A percentile compares a stretch with the other conserved stretches of the same genome.
Evolutionary conservation across 2,329 filamentous ascomycete species (phyloP).

Genomic region (Nectriaceae sp.): DNA sequence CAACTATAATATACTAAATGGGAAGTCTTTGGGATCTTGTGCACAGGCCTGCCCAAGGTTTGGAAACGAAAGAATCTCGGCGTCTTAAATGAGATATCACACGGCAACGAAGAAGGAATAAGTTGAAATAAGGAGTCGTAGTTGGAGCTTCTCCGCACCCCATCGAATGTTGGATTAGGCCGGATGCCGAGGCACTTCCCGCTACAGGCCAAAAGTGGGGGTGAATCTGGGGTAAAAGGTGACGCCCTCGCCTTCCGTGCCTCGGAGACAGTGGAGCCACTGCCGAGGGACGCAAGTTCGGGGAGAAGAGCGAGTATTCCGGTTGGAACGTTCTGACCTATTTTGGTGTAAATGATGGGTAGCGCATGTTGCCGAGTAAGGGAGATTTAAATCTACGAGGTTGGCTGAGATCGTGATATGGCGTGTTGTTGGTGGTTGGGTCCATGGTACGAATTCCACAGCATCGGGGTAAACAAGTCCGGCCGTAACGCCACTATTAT

Average conservation of each 20-base stretch:
- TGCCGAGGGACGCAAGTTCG: slow-evolving; percentile 10
- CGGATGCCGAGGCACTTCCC: slow-evolving; percentile 26
- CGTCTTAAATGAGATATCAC: too few relatives aligned
- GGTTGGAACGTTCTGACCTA: too few relatives aligned
- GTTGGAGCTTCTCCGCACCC: slow-evolving; percentile 32
- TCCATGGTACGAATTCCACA: not conserved
- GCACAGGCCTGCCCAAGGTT: too few relatives aligned
- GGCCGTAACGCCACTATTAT: too few relatives aligned
- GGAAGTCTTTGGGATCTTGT: too few relatives aligned
- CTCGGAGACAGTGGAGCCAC: slow-evolving; percentile 19
- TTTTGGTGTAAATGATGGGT: too few relatives aligned
- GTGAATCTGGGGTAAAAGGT: slow-evolving; percentile 27
- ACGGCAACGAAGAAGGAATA: too few relatives aligned
- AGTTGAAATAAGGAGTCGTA: too few relatives aligned
- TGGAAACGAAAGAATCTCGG: too few relatives aligned
- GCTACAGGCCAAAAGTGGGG: not conserved
- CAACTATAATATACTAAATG: slow-evolving; percentile 7
- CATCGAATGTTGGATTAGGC: slow-evolving; percentile 19
- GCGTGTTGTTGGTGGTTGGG: not conserved
- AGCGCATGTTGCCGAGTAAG: slow-evolving; percentile 3
- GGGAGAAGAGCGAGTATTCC: too few relatives aligned
- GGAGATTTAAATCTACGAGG: not conserved
- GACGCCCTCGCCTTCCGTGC: slow-evolving; percentile 19
- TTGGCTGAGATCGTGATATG: not conserved
- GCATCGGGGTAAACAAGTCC: not conserved